phyloP scores from a whole-genome alignment of 331 rosid genomes.

The Malus hybrid region DNA sequence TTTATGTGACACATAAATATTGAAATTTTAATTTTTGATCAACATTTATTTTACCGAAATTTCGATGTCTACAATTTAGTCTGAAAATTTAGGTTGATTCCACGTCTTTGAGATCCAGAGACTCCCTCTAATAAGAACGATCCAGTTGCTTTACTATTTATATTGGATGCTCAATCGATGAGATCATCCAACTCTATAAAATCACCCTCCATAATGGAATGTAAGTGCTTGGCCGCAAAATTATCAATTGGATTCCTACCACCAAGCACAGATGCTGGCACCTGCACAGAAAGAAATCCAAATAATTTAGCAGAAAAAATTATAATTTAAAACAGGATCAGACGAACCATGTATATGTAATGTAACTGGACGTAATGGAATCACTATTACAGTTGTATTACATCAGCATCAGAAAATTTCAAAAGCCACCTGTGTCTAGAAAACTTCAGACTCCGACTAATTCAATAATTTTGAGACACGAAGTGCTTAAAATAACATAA shows the following conservation, averaged over 20 bases:
- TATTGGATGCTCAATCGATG: constrained; percentile 7
- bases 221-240: constrained; percentile 16
- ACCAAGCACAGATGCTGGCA: constrained; percentile 17
- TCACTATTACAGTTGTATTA: neutral
- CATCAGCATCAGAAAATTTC: neutral
- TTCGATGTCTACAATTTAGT: too few species aligned
- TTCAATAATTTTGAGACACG: neutral
- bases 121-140: neutral
- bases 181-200: constrained; percentile 66
- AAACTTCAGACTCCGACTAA: neutral
- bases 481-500: neutral
- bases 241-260: constrained; percentile 16
- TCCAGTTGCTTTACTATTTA: constrained; percentile 8
- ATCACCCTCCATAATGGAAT: constrained; percentile 41
- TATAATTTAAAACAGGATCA: neutral
- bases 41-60: too few species aligned
- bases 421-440: neutral
- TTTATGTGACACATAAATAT: too few species aligned
- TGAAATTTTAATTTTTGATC: too few species aligned
- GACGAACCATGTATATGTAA: neutral
- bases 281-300: constrained; percentile 34
- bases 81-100: constrained; percentile 9
- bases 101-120: constrained; percentile 11
- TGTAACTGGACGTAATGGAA: neutral
- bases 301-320: neutral